Evolutionary conservation across 371 early-diverging fungal species (phyloP), one percentile per base, ranked within the genome.

Genomic region (Lichtheimia hyalospora): DNA sequence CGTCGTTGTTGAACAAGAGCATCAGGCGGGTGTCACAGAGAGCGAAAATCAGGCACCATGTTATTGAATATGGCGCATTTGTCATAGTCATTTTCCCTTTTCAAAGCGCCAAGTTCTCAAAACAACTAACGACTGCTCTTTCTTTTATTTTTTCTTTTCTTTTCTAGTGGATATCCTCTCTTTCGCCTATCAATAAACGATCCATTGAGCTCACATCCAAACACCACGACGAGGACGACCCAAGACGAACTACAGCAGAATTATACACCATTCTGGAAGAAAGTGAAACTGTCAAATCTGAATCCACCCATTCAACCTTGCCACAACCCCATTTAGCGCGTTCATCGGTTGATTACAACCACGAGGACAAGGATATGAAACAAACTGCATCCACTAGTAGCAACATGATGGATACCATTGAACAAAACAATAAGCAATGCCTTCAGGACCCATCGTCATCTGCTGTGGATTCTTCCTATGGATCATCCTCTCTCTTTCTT

Each of bases 221-320:
- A 34, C 34, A 34, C 34, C 34, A 34, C 6, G 34, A 34, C 34
- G 34, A 28, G 5, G 28, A 34, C 6, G 34, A 34, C 0, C 2
- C 8, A 34, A 34, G 34, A 34, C 34, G 34, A 0, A 34, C 34
- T 10, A 10, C 34, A 34, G 34, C 34, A 34, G 34, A 55, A 28
- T 15, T 61, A 18, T 61, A 63, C 42, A 63, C 63, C 14, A 63
- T 63, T 28, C 58, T 53, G 15, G 63, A 63, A 53, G 63, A 63
- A 49, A 51, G 51, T 25, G 63, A 63, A 23, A 53, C 57, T 6
- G 34, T 62, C 7, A 44, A 28, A 21, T 27, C 58, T 13, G 16
- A 20, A 23, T 16, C 28, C 16, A 21, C 20, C 6, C 20, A 24
- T 15, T 55, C 44, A 21, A 55, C 14, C 2, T 18, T 40, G 6